Evolutionary conservation across 169 alveolate species (phyloP).

Genomic region (Besnoitia besnoiti): DNA sequence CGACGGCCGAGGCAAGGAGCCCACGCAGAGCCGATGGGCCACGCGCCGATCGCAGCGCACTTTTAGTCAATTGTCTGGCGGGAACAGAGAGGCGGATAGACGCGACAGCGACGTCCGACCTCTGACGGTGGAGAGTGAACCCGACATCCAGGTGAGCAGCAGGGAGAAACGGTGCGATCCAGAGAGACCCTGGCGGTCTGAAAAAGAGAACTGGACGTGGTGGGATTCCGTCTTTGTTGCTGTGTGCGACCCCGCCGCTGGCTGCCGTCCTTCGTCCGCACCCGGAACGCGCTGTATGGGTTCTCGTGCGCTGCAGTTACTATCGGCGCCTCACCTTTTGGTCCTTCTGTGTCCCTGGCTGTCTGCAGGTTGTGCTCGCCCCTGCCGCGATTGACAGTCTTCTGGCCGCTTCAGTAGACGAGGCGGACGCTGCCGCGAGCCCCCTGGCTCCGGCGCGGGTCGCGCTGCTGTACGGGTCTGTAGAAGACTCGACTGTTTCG

Average conservation of each 20-base stretch:
- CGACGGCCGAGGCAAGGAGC: background rate
- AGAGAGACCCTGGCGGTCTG: too few relatives aligned
- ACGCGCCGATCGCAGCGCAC: background rate
- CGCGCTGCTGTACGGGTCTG: background rate
- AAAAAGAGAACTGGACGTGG: background rate
- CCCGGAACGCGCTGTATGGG: too few relatives aligned
- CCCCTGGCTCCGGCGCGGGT: background rate
- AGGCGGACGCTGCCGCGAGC: background rate
- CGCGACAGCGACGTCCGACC: background rate
- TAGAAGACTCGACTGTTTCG: background rate
- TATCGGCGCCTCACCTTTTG: too few relatives aligned
- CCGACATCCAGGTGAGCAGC: background rate
- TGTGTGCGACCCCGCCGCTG: too few relatives aligned
- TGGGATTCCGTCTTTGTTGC: too few relatives aligned
- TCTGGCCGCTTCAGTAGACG: background rate
- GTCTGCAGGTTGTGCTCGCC: background rate
- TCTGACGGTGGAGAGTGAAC: background rate
- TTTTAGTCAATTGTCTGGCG: background rate
- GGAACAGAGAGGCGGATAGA: background rate
- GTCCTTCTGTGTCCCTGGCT: background rate
- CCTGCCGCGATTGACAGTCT: background rate
- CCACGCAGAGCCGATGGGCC: background rate
- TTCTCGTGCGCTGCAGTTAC: too few relatives aligned
- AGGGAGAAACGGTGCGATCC: too few relatives aligned
- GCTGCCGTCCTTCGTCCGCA: too few relatives aligned